Base-by-base conservation (phyloP, 257 asterid species). In the Fraxinus anomala region DNA sequence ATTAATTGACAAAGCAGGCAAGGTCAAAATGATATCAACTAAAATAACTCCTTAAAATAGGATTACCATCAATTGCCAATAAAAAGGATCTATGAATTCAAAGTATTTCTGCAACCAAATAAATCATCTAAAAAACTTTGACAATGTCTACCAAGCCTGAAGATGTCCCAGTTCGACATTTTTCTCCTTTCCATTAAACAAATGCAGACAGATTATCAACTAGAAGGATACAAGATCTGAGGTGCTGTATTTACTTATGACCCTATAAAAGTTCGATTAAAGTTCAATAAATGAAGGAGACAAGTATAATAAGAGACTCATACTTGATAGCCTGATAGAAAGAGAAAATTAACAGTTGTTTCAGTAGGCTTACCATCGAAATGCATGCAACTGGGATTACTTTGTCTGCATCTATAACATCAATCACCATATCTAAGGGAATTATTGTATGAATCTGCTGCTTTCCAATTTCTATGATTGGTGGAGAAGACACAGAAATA, bases 371-470 rank as follows among this genome's bases (percentile, higher is more conserved):
- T 89, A 96, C 99, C 91, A 77, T 80, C 49, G 96, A 88, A 74
- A 96, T 82, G 89, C 96, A 91, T 21, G 84, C 90, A 78, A 96
- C 98, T 21, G 97, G 97, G 66, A 84, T 73, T 33, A 85, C 86
- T 84, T 88, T 85, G 54, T 81, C 89, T 30, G 63, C 89, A 81
- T 90, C 90, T 82, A 92, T 70, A 56, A 96, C 97, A 80, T 86
- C 81, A 77, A 96, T 81, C 74, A 88, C 86, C 80, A 89, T 80
- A 65, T 89, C 94, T 68, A 90, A 75, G 68, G 93, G 90, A 79
- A 92, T 72, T 54, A 68, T 83, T 40, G 85, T 82, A 79, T 81
- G 82, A 74, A 93, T 82, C 82, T 82, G 86, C 70, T 81, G 73
- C 30, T 85, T 86, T 72, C 75, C 91, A 70, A 92, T 82, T 76